Conservation (phyloP, 2,329 filamentous ascomycete genomes). For the Aspergillus hortae region DNA sequence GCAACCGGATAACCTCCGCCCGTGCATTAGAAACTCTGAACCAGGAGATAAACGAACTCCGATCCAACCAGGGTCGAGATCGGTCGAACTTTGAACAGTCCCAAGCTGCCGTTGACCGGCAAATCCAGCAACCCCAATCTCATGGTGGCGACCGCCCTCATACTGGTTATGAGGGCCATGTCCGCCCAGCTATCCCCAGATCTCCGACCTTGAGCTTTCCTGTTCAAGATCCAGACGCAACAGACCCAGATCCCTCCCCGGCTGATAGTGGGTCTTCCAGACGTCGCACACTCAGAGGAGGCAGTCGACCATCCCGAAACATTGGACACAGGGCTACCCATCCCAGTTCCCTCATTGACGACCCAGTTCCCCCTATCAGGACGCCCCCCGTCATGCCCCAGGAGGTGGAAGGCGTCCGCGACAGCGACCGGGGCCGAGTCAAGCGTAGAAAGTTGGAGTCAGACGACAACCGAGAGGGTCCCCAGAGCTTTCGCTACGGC, state of each 20-base stretch:
- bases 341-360: slow-evolving; percentile 21
- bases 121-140: slow-evolving; percentile 20
- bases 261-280: slow-evolving; percentile 16
- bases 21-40: slow-evolving; percentile 39
- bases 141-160: slow-evolving; percentile 12
- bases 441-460: slow-evolving; percentile 71
- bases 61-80: slow-evolving; percentile 23
- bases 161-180: slow-evolving; percentile 11
- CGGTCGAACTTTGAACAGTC: slow-evolving; percentile 23
- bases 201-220: slow-evolving; percentile 11
- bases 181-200: slow-evolving; percentile 11
- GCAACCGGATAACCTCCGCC: slow-evolving; percentile 25
- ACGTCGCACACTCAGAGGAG: slow-evolving; percentile 20
- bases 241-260: slow-evolving; percentile 11
- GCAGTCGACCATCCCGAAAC: slow-evolving; percentile 12
- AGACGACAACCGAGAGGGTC: slow-evolving; percentile 50
- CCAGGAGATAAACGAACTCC: slow-evolving; percentile 35
- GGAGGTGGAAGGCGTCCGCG: slow-evolving; percentile 20
- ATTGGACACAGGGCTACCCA: slow-evolving; percentile 14
- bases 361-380: slow-evolving; percentile 22
- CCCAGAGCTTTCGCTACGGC: slow-evolving; percentile 71
- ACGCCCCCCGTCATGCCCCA: slow-evolving; percentile 27
- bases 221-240: slow-evolving; percentile 16
- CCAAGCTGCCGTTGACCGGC: slow-evolving; percentile 23
- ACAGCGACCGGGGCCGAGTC: slow-evolving; percentile 45